Conservation (phyloP, 495 filamentous ascomycete genomes). For the Pyronema domesticum region DNA sequence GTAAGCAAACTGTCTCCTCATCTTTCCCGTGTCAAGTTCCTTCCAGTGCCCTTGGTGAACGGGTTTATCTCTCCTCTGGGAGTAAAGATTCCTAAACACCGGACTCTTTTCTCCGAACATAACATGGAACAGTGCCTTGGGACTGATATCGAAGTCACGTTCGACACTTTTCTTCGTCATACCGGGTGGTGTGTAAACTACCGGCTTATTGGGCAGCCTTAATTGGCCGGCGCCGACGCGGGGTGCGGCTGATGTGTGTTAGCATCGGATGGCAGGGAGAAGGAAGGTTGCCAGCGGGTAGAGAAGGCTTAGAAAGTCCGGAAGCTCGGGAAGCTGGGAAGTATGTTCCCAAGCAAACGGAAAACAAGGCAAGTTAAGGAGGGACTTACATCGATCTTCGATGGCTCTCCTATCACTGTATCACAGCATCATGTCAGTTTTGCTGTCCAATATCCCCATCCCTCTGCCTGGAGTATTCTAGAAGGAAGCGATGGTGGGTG, state of each 20-base stretch:
- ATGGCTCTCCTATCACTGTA: background rate
- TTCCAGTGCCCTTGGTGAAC: conserved; percentile 79
- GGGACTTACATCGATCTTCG: too few species aligned
- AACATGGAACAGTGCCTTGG: conserved; percentile 88
- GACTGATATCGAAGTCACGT: conserved; percentile 64
- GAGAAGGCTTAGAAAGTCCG: background rate
- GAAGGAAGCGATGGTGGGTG: background rate
- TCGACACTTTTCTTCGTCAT: conserved; percentile 54
- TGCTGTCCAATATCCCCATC: background rate
- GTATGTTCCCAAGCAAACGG: too few species aligned
- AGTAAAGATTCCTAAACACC: conserved; percentile 80
- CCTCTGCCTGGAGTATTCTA: background rate
- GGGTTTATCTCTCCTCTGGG: conserved; percentile 58
- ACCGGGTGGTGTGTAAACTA: conserved; percentile 64
- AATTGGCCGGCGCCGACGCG: conserved; percentile 53
- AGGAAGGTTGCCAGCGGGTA: background rate
- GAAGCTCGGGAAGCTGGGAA: background rate
- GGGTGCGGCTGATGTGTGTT: conserved; percentile 33
- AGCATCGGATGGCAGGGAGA: background rate
- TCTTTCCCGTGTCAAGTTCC: conserved; percentile 44
- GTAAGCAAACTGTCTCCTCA: conserved; percentile 65
- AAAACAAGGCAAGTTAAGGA: too few species aligned
- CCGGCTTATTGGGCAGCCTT: conserved; percentile 64
- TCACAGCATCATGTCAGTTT: background rate
- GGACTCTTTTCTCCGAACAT: conserved; percentile 90